These are phyloP conservation scores for Exophiala mesophila DNA, from an alignment of 2,329 filamentous ascomycete genomes.

Conservation along the genomic window DNA sequence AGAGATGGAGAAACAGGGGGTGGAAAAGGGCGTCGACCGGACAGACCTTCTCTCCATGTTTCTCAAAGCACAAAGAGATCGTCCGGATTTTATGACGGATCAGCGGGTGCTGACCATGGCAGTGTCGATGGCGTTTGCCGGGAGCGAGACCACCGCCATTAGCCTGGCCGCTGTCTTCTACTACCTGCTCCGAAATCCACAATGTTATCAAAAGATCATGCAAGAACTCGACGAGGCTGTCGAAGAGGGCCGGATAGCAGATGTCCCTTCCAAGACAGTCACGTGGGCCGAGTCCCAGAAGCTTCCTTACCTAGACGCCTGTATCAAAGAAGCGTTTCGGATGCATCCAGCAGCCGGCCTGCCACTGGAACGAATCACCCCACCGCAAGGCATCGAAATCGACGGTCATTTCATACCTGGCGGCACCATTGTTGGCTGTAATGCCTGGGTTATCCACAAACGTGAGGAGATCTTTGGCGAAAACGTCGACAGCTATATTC, in stretches of 20 bases:
- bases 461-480: constrained; percentile 62
- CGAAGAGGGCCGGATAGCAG: constrained; percentile 18
- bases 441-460: constrained; percentile 69
- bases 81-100: constrained; percentile 30
- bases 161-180: constrained; percentile 68
- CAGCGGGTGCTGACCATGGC: constrained; percentile 29
- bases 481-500: constrained; percentile 61
- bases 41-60: constrained; percentile 27
- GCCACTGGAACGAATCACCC: constrained; percentile 68
- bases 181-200: constrained; percentile 62
- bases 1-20: constrained; percentile 37
- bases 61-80: constrained; percentile 24
- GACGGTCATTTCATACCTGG: constrained; percentile 64
- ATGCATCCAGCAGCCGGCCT: constrained; percentile 70
- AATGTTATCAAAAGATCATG: constrained; percentile 22
- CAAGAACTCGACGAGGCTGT: constrained; percentile 24
- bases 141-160: constrained; percentile 76
- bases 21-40: constrained; percentile 17
- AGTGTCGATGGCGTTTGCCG: constrained; percentile 50
- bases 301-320: constrained; percentile 71
- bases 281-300: constrained; percentile 56
- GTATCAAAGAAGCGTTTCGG: constrained; percentile 72
- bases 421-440: constrained; percentile 70
- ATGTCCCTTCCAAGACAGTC: constrained; percentile 14
- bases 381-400: constrained; percentile 55